Percentiles rank a stretch among this genome's conserved stretches.
phyloP scores from a whole-genome alignment of 345 rosid genomes.

The Hypericum androsaemum region DNA sequence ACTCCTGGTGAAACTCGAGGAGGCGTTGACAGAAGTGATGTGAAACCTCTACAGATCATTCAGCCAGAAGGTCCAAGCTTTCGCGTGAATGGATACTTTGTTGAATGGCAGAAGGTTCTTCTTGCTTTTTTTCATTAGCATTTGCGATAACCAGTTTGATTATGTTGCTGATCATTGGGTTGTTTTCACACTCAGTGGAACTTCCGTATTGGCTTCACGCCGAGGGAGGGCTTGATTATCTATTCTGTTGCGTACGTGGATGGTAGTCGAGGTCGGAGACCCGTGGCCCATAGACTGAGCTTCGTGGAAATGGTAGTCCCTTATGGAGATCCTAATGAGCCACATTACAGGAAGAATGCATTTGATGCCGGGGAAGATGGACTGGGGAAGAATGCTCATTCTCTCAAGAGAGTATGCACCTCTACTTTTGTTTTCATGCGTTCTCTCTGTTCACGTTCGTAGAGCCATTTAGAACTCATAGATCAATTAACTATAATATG shows the following conservation, averaged over 20 bases:
- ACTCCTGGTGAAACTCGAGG: slow-evolving; percentile 85
- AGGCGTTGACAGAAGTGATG: slow-evolving; percentile 88
- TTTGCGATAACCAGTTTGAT: slow-evolving; percentile 7
- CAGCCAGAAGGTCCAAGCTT: slow-evolving; percentile 97
- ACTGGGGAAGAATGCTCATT: slow-evolving; percentile 87
- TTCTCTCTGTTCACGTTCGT: too few relatives aligned
- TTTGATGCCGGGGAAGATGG: slow-evolving; percentile 98
- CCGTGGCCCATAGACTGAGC: slow-evolving; percentile 81
- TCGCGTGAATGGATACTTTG: slow-evolving; percentile 65
- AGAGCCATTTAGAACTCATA: too few relatives aligned
- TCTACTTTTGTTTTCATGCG: too few relatives aligned
- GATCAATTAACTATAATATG: neutral
- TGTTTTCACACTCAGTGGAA: slow-evolving; percentile 45
- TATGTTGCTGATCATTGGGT: neutral
- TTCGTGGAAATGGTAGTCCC: slow-evolving; percentile 97
- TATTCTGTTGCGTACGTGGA: slow-evolving; percentile 84
- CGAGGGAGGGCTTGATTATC: slow-evolving; percentile 80
- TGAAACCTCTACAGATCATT: slow-evolving; percentile 70
- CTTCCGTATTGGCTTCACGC: slow-evolving; percentile 87
- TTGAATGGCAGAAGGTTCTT: slow-evolving; percentile 79
- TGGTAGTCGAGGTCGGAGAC: slow-evolving; percentile 83
- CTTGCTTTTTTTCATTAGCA: neutral
- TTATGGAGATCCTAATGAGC: slow-evolving; percentile 91
- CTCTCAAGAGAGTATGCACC: slow-evolving; percentile 65
- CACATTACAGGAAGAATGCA: slow-evolving; percentile 90